A percentile compares a stretch with the other conserved stretches of the same genome.
Conservation (phyloP, 176 grass and related monocot genomes). For the Puya raimondii region DNA sequence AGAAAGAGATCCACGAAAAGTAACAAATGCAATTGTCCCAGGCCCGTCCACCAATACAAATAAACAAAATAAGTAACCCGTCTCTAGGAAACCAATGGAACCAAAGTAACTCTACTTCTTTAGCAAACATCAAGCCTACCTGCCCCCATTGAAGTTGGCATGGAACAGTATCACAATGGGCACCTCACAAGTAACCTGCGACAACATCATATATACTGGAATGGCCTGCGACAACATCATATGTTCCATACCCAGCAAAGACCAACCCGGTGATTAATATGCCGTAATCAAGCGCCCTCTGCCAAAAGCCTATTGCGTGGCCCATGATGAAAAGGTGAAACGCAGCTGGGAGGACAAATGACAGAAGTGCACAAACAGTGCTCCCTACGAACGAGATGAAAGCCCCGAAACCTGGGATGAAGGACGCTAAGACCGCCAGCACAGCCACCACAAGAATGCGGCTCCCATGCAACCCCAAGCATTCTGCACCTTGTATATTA, state of each 20-base stretch:
- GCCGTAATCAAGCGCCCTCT: conserved; percentile 34
- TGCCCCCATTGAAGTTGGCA: too few species aligned
- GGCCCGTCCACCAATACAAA: too few species aligned
- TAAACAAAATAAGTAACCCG: too few species aligned
- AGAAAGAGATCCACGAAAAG: too few species aligned
- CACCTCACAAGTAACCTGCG: too few species aligned
- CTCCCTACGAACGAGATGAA: conserved; percentile 88
- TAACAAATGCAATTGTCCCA: too few species aligned
- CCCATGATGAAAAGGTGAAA: conserved; percentile 70
- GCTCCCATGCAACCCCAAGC: conserved; percentile 40
- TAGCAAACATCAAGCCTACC: too few species aligned
- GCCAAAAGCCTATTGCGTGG: conserved; percentile 37
- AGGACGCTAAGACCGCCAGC: conserved; percentile 54
- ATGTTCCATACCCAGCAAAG: conserved; percentile 51
- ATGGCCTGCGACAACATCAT: conserved; percentile 18
- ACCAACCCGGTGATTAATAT: conserved; percentile 51
- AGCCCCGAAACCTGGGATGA: conserved; percentile 56
- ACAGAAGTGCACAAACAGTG: conserved; percentile 65
- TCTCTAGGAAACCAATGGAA: too few species aligned
- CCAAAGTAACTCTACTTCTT: too few species aligned
- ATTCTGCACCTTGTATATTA: conserved; percentile 17
- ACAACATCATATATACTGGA: background rate
- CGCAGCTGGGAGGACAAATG: conserved; percentile 61
- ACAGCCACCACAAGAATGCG: conserved; percentile 34
- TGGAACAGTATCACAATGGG: too few species aligned